phyloP scores from a whole-genome alignment of 768 basidiomycete species.

The Lactifluus echinatus region DNA sequence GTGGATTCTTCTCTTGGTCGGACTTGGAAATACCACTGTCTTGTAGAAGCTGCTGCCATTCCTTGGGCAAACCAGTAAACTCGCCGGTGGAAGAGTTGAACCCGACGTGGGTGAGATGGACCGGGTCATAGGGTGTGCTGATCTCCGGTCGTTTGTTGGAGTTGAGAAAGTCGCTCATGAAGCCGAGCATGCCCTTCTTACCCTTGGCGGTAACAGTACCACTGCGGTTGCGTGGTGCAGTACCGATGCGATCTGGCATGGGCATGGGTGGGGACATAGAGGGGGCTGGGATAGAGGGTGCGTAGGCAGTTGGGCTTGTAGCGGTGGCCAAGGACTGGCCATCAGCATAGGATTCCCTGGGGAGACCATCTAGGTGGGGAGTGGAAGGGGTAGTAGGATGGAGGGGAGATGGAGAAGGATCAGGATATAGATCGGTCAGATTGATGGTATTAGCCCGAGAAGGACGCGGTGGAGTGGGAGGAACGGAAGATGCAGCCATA shows the following conservation, averaged over 20 bases:
- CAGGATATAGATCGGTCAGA: constrained; percentile 62
- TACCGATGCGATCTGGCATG: constrained; percentile 15
- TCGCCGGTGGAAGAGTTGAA: constrained; percentile 99
- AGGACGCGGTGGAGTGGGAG: constrained; percentile 65
- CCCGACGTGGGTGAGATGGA: constrained; percentile 98
- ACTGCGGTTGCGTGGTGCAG: constrained; percentile 35
- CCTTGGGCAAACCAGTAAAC: constrained; percentile 95
- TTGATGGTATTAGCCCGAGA: constrained; percentile 80
- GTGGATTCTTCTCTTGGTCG: constrained; percentile 97
- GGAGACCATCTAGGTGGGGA: constrained; percentile 34
- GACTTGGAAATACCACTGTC: constrained; percentile 90
- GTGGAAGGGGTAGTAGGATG: constrained; percentile 33
- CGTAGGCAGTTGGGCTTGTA: background rate
- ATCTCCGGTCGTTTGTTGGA: constrained; percentile 79
- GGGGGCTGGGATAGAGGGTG: constrained; percentile 5
- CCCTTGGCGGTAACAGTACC: constrained; percentile 35
- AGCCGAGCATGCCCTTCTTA: constrained; percentile 55
- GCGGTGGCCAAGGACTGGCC: background rate
- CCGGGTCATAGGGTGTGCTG: constrained; percentile 96
- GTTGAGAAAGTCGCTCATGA: constrained; percentile 70
- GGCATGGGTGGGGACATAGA: constrained; percentile 18
- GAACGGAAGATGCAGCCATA: constrained; percentile 25
- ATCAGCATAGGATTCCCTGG: constrained; percentile 4
- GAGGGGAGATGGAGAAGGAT: constrained; percentile 32
- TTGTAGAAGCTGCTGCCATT: constrained; percentile 96